Evolutionary conservation across 106 monocot species (phyloP).

Genomic region (Dendrobium chrysotoxum): DNA sequence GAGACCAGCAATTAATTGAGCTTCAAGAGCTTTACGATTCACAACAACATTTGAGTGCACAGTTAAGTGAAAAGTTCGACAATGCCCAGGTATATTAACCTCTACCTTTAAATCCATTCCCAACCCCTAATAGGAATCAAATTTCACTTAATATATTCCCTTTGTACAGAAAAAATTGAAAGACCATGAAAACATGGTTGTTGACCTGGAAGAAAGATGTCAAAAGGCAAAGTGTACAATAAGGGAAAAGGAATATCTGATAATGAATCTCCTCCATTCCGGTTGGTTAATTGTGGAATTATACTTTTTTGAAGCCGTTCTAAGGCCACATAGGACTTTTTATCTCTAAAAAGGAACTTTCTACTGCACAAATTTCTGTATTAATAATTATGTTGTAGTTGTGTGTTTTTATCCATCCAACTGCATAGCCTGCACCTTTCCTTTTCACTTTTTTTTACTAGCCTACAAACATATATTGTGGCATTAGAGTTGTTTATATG

Average conservation of each 20-base stretch:
- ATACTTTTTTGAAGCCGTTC: no score
- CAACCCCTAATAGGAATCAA: background rate
- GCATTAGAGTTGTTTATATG: no score
- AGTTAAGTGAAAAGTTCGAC: constrained; percentile 72
- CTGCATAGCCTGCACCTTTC: no score
- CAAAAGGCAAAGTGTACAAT: constrained; percentile 75
- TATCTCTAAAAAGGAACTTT: background rate
- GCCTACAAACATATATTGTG: no score
- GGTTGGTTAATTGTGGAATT: constrained; percentile 27
- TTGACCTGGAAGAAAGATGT: constrained; percentile 85
- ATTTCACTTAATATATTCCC: constrained; percentile 2
- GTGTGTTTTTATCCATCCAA: no score
- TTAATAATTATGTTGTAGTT: background rate
- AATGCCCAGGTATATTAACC: constrained; percentile 56
- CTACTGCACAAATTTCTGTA: background rate
- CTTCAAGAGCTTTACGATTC: constrained; percentile 94
- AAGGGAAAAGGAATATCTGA: constrained; percentile 87
- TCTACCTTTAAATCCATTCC: background rate
- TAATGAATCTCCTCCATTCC: constrained; percentile 85
- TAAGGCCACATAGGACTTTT: background rate
- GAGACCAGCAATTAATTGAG: constrained; percentile 62
- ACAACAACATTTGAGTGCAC: constrained; percentile 57
- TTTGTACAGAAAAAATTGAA: constrained; percentile 60
- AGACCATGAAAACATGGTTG: constrained; percentile 48
- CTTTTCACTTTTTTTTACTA: no score